Evolutionary conservation across 2,329 filamentous ascomycete species (phyloP).

Genomic region (Calonectria ilicicola): DNA sequence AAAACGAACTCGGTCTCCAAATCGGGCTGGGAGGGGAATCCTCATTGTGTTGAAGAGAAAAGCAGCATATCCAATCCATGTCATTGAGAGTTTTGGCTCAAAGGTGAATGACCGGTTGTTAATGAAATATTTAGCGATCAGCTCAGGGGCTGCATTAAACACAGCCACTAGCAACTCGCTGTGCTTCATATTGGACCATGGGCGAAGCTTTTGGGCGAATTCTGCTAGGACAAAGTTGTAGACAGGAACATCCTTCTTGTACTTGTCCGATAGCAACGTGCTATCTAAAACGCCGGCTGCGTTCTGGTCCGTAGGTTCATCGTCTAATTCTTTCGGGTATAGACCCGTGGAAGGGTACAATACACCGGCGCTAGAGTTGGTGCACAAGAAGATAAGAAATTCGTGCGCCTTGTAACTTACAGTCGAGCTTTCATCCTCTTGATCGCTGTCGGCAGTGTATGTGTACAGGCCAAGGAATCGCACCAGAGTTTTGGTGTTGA

Average conservation of each 20-base stretch:
- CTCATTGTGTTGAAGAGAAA: conserved; percentile 87
- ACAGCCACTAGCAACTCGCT: conserved; percentile 84
- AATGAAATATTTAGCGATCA: conserved; percentile 88
- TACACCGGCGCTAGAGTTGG: conserved; percentile 77
- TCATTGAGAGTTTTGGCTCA: conserved; percentile 91
- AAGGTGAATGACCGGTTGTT: conserved; percentile 85
- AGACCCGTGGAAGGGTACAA: conserved; percentile 83
- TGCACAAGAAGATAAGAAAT: conserved; percentile 82
- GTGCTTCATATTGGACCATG: conserved; percentile 85
- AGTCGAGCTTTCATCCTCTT: conserved; percentile 55
- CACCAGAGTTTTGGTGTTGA: conserved; percentile 80
- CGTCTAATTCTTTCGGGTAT: conserved; percentile 80
- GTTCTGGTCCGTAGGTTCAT: conserved; percentile 49
- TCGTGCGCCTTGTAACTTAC: conserved; percentile 79
- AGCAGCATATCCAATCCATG: conserved; percentile 94
- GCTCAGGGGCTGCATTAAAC: conserved; percentile 84
- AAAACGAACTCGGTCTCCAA: conserved; percentile 75
- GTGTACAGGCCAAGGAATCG: conserved; percentile 80
- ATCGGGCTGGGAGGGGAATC: conserved; percentile 77
- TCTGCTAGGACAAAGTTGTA: conserved; percentile 84
- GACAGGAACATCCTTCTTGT: conserved; percentile 75
- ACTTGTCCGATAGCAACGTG: conserved; percentile 77
- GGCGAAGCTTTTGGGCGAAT: conserved; percentile 82
- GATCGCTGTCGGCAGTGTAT: conserved; percentile 61
- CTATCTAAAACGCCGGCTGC: conserved; percentile 71